These are phyloP conservation scores for Rosa rugosa DNA, from an alignment of 306 rosid genomes.

Conservation along the genomic window DNA sequence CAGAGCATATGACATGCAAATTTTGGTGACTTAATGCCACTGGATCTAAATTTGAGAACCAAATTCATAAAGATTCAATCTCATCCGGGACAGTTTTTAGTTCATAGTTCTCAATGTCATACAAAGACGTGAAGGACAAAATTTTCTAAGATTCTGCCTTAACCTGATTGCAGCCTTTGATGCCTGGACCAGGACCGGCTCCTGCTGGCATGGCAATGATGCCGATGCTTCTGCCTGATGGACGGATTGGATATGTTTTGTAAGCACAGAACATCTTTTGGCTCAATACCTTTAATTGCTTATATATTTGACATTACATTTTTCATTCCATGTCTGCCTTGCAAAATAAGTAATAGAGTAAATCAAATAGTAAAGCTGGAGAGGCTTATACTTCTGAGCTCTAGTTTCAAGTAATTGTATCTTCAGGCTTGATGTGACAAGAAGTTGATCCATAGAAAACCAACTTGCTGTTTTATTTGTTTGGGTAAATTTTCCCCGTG, in stretches of 20 bases:
- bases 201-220: slow-evolving; percentile 94
- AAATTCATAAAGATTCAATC: neutral
- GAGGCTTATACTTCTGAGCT: neutral
- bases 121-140: too few species aligned
- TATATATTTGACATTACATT: neutral
- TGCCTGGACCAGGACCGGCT: slow-evolving; percentile 78
- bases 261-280: slow-evolving; percentile 42
- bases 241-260: slow-evolving; percentile 93
- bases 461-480: neutral
- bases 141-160: slow-evolving; percentile 16
- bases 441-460: neutral
- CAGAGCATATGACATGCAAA: neutral
- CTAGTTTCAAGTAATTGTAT: neutral
- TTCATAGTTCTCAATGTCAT: neutral
- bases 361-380: neutral
- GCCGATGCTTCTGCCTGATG: slow-evolving; percentile 97
- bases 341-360: neutral
- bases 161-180: slow-evolving; percentile 61
- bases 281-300: neutral
- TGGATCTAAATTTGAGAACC: neutral
- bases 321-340: neutral
- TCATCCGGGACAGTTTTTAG: neutral
- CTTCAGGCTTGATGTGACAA: neutral
- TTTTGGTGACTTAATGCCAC: neutral
- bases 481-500: too few species aligned